Base-by-base conservation (phyloP, 306 rosid species). In the Parietaria judaica region DNA sequence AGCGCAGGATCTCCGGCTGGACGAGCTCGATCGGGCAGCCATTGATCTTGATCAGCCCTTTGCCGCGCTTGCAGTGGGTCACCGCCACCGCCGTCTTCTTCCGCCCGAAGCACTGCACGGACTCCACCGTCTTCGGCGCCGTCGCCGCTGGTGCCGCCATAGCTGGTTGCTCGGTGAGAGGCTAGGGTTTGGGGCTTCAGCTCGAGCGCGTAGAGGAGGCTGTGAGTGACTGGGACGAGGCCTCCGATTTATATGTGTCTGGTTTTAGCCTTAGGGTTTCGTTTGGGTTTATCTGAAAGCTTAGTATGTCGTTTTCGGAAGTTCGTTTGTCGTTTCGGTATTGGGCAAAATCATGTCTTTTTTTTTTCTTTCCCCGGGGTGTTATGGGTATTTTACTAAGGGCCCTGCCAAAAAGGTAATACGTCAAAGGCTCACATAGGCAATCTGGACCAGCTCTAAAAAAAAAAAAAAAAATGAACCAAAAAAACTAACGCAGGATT, bases 51-150 rank as follows among this genome's bases (percentile, higher is more conserved):
- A 89, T 86, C 17, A 89, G 75, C 0, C 97, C 91, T 2, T 83
- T 77, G 3, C 97, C 95, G 4, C 89, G 87, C 75, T 89, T 89
- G 79, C 97, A 89, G 83, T 89, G 61, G 6, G 95, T 89, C 6
- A 89, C 95, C 0, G 97, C 97, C 11, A 89, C 97, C 0, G 97
- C 97, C 3, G 90, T 89, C 77, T 89, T 89, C 77, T 89, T 89
- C 9, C 95, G 82, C 8, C 97, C 97, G 51, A 89, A 89, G 57
- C 95, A 86, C 43, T 89, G 95, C 0, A 89, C 97, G n/a, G 87
- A 83, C 59, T 84, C 81, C 2, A 72, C 50, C 0, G 68, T 14
- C 14, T 48, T 11, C 6, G 58, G 41, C 4, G 63, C 45, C 0
- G 51, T 13, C 45, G 56, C 31, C 36, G 53, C 64, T 13, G 62